A percentile compares a stretch with the other conserved stretches of the same genome.
These are phyloP conservation scores for Seminavis robusta DNA, from an alignment of 108 stramenopile species.

Conservation along the genomic window DNA sequence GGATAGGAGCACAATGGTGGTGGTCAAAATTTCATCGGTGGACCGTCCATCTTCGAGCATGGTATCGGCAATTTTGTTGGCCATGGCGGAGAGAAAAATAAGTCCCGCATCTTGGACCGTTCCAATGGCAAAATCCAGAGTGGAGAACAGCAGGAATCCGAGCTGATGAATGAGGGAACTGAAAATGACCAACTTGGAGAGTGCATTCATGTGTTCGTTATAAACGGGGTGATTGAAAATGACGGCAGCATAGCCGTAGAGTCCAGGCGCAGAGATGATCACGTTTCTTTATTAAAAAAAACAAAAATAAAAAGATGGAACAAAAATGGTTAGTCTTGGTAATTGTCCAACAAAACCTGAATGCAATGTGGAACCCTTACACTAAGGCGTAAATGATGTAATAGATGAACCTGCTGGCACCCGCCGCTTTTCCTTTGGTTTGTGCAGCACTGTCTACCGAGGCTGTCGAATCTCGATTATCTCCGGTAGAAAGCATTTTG, in stretches of 20 bases:
- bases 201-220: conserved; percentile 62
- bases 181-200: conserved; percentile 84
- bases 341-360: too few species aligned
- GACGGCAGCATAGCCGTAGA: conserved; percentile 90
- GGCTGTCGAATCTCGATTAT: too few species aligned
- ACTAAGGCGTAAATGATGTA: conserved; percentile 37
- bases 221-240: conserved; percentile 80
- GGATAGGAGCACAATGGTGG: conserved; percentile 65
- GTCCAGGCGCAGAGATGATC: conserved; percentile 72
- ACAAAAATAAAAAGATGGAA: conserved; percentile 39
- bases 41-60: conserved; percentile 52
- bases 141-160: conserved; percentile 73
- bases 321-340: conserved; percentile 24
- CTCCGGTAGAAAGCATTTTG: too few species aligned
- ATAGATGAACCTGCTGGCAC: conserved; percentile 13
- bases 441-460: too few species aligned
- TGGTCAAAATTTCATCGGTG: conserved; percentile 59
- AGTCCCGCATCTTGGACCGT: conserved; percentile 97
- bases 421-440: neutral
- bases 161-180: conserved; percentile 85
- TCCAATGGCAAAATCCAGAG: conserved; percentile 90
- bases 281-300: too few species aligned
- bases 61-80: conserved; percentile 68
- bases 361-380: too few species aligned
- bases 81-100: conserved; percentile 91